Conservation (phyloP, 2,329 filamentous ascomycete genomes). For the Ceratocystis huliohia region DNA sequence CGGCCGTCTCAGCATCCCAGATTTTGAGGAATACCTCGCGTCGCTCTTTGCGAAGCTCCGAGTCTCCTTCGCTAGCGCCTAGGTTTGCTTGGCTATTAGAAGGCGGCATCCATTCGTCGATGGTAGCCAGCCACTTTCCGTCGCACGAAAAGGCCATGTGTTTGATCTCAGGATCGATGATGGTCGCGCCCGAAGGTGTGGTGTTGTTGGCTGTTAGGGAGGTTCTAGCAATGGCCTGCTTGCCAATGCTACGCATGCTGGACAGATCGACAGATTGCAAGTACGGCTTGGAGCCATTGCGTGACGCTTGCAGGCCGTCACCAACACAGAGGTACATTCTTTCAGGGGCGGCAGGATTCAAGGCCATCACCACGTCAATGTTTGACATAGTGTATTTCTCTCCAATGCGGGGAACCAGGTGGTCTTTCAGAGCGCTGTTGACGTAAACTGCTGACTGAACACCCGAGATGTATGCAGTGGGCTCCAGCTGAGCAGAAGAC, state of each 20-base stretch:
- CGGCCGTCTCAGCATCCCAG: conserved; percentile 47
- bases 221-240: conserved; percentile 78
- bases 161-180: conserved; percentile 66
- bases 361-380: conserved; percentile 32
- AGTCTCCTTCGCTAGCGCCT: conserved; percentile 28
- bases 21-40: conserved; percentile 80
- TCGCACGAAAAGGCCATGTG: conserved; percentile 65
- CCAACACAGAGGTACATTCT: conserved; percentile 57
- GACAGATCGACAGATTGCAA: conserved; percentile 83
- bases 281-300: conserved; percentile 40
- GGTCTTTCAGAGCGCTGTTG: conserved; percentile 38
- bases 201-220: conserved; percentile 72
- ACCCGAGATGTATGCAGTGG: conserved; percentile 71
- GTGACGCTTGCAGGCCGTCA: conserved; percentile 43
- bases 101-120: conserved; percentile 81
- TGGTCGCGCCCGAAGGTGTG: conserved; percentile 49
- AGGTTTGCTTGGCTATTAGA: conserved; percentile 48
- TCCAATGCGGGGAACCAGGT: conserved; percentile 38
- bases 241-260: conserved; percentile 62
- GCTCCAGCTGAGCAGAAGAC: conserved; percentile 78
- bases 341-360: conserved; percentile 50
- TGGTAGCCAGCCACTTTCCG: conserved; percentile 78
- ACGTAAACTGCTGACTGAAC: conserved; percentile 55
- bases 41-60: conserved; percentile 38
- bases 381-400: conserved; percentile 29